Evolutionary conservation across 805 yeast genomes (phyloP).

Genomic region (Candida anglica): DNA sequence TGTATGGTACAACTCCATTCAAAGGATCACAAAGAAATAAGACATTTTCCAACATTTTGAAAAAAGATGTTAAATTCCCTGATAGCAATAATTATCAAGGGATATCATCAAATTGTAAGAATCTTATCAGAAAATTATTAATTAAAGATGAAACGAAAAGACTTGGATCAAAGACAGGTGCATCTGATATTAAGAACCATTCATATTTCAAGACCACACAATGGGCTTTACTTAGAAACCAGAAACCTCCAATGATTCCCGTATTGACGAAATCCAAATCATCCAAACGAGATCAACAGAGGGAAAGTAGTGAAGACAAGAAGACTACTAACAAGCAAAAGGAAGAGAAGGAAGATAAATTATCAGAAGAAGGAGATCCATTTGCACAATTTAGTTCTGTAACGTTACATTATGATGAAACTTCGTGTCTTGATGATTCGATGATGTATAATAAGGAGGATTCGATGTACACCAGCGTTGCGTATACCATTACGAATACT

Average conservation of each 20-base stretch:
- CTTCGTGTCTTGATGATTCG: slow-evolving; percentile 34
- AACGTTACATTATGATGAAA: slow-evolving; percentile 74
- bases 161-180: slow-evolving; percentile 90
- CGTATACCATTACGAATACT: slow-evolving; percentile 46
- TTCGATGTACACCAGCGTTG: slow-evolving; percentile 47
- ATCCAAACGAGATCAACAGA: slow-evolving; percentile 12
- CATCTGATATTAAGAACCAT: slow-evolving; percentile 89
- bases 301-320: slow-evolving; percentile 11
- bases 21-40: slow-evolving; percentile 86
- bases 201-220: slow-evolving; percentile 86
- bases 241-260: slow-evolving; percentile 95
- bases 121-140: slow-evolving; percentile 72
- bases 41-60: slow-evolving; percentile 84
- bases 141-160: slow-evolving; percentile 87
- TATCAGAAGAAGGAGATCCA: slow-evolving; percentile 57
- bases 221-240: slow-evolving; percentile 93
- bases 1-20: slow-evolving; percentile 94
- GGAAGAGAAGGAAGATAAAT: slow-evolving; percentile 22
- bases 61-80: slow-evolving; percentile 77
- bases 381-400: slow-evolving; percentile 83
- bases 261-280: slow-evolving; percentile 44
- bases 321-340: slow-evolving; percentile 7
- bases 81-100: slow-evolving; percentile 48
- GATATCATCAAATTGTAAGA: slow-evolving; percentile 73
- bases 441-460: slow-evolving; percentile 43